These are phyloP conservation scores for Hortaea werneckii DNA, from an alignment of 2,329 filamentous ascomycete genomes.

Conservation along the genomic window DNA sequence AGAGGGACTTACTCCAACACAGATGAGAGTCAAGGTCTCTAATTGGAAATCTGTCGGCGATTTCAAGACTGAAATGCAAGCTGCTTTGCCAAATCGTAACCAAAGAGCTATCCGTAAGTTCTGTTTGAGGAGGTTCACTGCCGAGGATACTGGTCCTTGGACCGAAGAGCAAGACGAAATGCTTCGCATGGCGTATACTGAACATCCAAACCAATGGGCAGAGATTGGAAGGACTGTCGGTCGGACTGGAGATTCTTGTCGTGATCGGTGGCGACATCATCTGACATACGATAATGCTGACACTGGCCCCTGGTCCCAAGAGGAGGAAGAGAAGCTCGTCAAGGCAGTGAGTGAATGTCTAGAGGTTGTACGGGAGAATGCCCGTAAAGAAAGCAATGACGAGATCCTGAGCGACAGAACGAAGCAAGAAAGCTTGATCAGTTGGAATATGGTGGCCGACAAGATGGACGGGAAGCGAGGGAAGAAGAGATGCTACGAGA, in stretches of 20 bases:
- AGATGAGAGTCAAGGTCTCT: conserved; percentile 13
- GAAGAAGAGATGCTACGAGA: conserved; percentile 56
- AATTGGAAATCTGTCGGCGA: conserved; percentile 24
- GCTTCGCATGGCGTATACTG: conserved; percentile 38
- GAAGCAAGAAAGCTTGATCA: conserved; percentile 45
- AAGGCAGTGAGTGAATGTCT: conserved; percentile 46
- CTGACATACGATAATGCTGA: conserved; percentile 47
- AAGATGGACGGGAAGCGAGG: conserved; percentile 53
- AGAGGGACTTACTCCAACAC: not conserved
- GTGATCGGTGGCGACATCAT: conserved; percentile 62
- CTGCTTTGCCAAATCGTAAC: conserved; percentile 25
- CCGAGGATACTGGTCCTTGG: conserved; percentile 51
- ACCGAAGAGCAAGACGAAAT: conserved; percentile 48
- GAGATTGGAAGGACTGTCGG: conserved; percentile 52
- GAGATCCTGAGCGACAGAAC: conserved; percentile 26
- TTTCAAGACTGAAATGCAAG: conserved; percentile 18
- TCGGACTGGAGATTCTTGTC: conserved; percentile 54
- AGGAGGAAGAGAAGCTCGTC: conserved; percentile 48
- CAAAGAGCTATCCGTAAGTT: conserved; percentile 28
- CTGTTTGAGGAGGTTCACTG: conserved; percentile 55
- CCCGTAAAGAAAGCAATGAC: conserved; percentile 29
- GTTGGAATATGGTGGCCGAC: conserved; percentile 56
- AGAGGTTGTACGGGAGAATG: conserved; percentile 37
- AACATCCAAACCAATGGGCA: conserved; percentile 50
- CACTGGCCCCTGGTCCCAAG: conserved; percentile 48